Percentiles rank a stretch among this genome's conserved stretches.
Conservation (phyloP, 352 stramenopile species). For the Pythium inflatum region DNA sequence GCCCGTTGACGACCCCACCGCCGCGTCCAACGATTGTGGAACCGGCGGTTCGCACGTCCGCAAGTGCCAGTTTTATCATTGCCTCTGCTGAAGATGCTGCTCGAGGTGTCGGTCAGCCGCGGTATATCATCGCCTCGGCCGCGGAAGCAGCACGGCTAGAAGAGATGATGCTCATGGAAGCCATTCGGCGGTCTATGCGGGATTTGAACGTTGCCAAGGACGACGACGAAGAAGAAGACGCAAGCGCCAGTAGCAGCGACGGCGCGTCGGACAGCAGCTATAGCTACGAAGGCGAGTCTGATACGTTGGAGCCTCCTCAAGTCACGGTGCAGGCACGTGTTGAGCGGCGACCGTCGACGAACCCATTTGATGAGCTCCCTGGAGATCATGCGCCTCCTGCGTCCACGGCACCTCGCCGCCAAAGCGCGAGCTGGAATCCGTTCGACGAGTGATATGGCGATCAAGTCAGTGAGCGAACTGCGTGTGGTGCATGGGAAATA, state of each 20-base stretch:
- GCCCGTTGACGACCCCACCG: constrained; percentile 48
- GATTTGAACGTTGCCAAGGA: constrained; percentile 54
- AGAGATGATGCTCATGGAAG: constrained; percentile 84
- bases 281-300: constrained; percentile 19
- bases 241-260: not conserved
- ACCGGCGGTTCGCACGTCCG: not conserved
- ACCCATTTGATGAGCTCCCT: constrained; percentile 25
- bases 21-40: constrained; percentile 21
- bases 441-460: constrained; percentile 28
- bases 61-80: constrained; percentile 31
- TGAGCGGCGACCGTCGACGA: constrained; percentile 26
- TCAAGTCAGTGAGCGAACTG: not conserved
- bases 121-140: constrained; percentile 43
- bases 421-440: constrained; percentile 30
- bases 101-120: constrained; percentile 23
- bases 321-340: not conserved
- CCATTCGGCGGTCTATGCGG: constrained; percentile 80
- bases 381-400: not conserved
- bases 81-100: constrained; percentile 30
- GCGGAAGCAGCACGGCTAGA: constrained; percentile 66
- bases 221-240: constrained; percentile 17
- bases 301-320: constrained; percentile 18
- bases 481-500: constrained; percentile 22
- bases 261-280: not conserved
- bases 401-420: constrained; percentile 6